Evolutionary conservation across 345 rosid species (phyloP), one percentile per base, ranked within the genome.

Genomic region (Zanthoxylum bungeanum): DNA sequence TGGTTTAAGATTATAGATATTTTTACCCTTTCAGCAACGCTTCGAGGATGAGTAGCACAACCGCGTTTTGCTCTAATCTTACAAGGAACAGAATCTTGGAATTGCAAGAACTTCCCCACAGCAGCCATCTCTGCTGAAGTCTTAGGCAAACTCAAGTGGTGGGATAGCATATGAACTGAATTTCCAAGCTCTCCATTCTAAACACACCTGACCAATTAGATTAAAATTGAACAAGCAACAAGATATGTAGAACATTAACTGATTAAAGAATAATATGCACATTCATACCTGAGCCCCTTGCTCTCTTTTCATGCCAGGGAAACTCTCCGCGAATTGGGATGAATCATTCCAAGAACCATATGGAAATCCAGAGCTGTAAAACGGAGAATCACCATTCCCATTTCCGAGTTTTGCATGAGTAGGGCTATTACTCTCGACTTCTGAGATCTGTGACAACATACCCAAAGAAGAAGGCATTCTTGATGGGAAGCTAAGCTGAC

Each of bases 1-100:
- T n/a, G n/a, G 19, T 25, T 30, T 33, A 8, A 1, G 65, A 75
- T n/a, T 9, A 30, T 9, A 47, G 51, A 31, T 10, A 28, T 9
- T 37, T 56, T 70, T 87, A 94, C 98, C 86, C 98, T 78, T 78
- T 94, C 98, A 19, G 98, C 98, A 14, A 94, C 90, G 77, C 98
- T 94, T 76, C 98, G 86, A 78, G 98, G 98, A 82, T 94, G 98
- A 74, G 98, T 94, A 31, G 98, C 98, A 34, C 93, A 91, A 16
- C 98, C 98, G 30, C 98, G 92, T 83, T 94, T 94, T n/a, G 98
- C 98, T 78, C 98, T 78, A 52, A 86, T 78, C 73, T 90, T 94
- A 80, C 96, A 94, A 63, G 98, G 98, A 73, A 90, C 95, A 9
- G 97, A 86, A 73, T 90, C 98, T 80, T 88, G 99, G 27, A 87